Evolutionary conservation across 495 filamentous ascomycete genomes (phyloP).

Genomic region (Endocarpon pusillum): DNA sequence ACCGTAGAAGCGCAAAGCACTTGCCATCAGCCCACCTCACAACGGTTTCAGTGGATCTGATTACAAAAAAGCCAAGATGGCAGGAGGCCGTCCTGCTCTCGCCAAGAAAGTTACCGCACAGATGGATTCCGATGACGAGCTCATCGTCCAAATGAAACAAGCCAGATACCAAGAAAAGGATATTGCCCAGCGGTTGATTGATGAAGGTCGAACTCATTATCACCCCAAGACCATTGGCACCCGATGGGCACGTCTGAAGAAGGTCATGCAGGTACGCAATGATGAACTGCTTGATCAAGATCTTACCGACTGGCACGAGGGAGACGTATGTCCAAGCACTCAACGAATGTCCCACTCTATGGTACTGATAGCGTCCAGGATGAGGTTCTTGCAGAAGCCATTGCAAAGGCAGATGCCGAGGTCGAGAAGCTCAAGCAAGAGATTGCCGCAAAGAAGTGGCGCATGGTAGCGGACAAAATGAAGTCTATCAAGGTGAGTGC

Average conservation of each 20-base stretch:
- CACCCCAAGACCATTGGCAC: conserved; percentile 19
- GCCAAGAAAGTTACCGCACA: conserved; percentile 13
- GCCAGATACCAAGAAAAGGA: conserved; percentile 14
- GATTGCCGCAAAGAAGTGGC: conserved; percentile 4
- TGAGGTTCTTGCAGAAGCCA: conserved; percentile 4
- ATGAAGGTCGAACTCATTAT: conserved; percentile 16
- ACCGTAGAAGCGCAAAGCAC: too few species aligned
- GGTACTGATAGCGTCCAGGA: conserved; percentile 4
- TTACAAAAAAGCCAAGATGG: conserved; percentile 2
- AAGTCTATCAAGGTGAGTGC: neutral
- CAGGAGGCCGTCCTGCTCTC: conserved; percentile 2
- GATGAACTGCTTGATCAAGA: conserved; percentile 19
- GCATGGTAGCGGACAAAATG: conserved; percentile 1
- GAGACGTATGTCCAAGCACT: conserved; percentile 14
- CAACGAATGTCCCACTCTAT: neutral
- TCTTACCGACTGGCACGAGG: conserved; percentile 19
- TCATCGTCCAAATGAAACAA: conserved; percentile 19
- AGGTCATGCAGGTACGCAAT: conserved; percentile 12
- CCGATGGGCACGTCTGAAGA: conserved; percentile 18
- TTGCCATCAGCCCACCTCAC: too few species aligned
- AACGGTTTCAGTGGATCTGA: too few species aligned
- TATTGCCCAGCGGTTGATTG: conserved; percentile 14
- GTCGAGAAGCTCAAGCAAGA: conserved; percentile 6
- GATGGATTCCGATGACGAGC: conserved; percentile 19
- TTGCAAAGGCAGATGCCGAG: conserved; percentile 5